A percentile compares a stretch with the other conserved stretches of the same genome.
phyloP scores from a whole-genome alignment of 208 protist genomes.

The Trypanosoma brucei region DNA sequence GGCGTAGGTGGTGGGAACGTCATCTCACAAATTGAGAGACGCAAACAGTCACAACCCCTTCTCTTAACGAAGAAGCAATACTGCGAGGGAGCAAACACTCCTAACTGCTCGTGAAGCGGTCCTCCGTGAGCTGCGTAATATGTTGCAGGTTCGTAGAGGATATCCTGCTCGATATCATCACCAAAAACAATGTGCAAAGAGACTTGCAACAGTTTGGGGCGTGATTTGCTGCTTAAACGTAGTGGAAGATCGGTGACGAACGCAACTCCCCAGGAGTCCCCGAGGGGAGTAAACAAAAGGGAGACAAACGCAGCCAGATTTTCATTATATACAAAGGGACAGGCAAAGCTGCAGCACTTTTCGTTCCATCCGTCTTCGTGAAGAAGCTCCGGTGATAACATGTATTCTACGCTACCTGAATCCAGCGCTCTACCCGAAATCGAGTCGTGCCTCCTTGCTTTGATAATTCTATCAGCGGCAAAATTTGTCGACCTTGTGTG shows the following conservation, averaged over 20 bases:
- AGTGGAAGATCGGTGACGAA: conserved; percentile 44
- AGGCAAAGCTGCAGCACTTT: conserved; percentile 24
- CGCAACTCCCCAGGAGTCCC: conserved; percentile 26
- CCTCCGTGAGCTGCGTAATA: conserved; percentile 17
- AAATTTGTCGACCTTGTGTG: conserved; percentile 1
- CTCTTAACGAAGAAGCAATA: conserved; percentile 9
- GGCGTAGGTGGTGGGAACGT: conserved; percentile 5
- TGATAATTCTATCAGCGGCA: conserved; percentile 1
- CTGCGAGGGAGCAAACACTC: conserved; percentile 8
- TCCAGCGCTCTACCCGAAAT: background rate
- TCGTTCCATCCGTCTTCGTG: conserved; percentile 31
- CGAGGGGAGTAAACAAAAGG: conserved; percentile 29
- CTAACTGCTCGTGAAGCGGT: conserved; percentile 11
- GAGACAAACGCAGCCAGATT: conserved; percentile 40
- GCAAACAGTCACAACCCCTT: conserved; percentile 21
- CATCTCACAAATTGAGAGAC: conserved; percentile 5
- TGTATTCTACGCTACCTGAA: conserved; percentile 6
- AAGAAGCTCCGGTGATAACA: conserved; percentile 30
- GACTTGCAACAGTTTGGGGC: conserved; percentile 15
- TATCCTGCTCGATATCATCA: conserved; percentile 16
- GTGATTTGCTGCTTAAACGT: background rate
- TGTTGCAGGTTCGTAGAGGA: background rate
- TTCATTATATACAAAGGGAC: conserved; percentile 53
- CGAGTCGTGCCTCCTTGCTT: background rate
- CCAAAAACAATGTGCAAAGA: conserved; percentile 25